Evolutionary conservation across 768 basidiomycete species (phyloP), one percentile per base, ranked within the genome.

Genomic region (Lentinula guzmanii): DNA sequence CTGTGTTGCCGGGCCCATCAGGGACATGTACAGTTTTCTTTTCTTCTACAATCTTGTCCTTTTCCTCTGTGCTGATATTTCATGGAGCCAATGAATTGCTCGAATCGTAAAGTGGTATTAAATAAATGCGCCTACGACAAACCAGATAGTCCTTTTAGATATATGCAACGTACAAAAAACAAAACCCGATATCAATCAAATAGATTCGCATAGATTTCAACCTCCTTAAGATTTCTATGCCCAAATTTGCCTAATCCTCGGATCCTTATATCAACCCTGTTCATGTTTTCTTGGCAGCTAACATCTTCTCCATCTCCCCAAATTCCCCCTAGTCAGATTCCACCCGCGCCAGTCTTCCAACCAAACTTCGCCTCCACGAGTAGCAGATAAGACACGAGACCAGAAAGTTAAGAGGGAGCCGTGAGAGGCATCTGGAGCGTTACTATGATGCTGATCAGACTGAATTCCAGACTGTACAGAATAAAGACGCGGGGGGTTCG

Each of bases 301-400:
- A 39, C 33, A 57, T 41, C 43, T 54, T 41, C 63, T 54, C 51
- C 67, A 70, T 50, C 73, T 65, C 62, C 64, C 67, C 62, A 76
- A 60, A 62, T 76, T 75, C 55, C 79, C 74, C 57, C 70, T 64
- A 33, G 82, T 85, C 62, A 88, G 75, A 68, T 86, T 86, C 18
- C 82, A 73, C 16, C 88, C 88, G 1, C 70, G 69, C 65, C 79
- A 86, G 69, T 89, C 86, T 72, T 90, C 86, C 55, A 90, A 70
- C 79, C 82, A 85, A 61, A 90, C 85, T 39, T 76, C 79, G 7
- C 80, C 75, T 63, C 75, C 77, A 52, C 76, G 72, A 70, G 87
- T 88, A 61, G 77, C 71, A 52, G 72, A 70, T 52, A 85, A 59
- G 50, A 85, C 80, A 41, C 72, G 70, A 60, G 72, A 71, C 83